These are phyloP conservation scores for Triticum timopheevii DNA, from an alignment of 176 grass and related monocot genomes.

Conservation along the genomic window DNA sequence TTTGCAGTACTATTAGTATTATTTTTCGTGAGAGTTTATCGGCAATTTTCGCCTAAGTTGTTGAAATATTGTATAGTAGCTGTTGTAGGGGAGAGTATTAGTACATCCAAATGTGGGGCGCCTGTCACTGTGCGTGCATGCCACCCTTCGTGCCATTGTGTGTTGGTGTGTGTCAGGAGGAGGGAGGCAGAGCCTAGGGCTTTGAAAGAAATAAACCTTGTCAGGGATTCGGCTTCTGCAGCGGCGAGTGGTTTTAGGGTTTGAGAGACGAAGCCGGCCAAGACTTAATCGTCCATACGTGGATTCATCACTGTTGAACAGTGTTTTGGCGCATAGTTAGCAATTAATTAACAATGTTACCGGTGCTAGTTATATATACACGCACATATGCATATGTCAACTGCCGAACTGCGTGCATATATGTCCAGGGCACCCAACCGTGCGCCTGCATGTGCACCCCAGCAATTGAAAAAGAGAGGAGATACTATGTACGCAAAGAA, in stretches of 20 bases:
- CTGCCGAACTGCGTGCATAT: conserved; percentile 19
- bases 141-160: neutral
- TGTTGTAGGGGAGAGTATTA: neutral
- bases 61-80: neutral
- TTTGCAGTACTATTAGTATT: neutral
- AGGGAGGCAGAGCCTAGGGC: neutral
- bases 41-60: neutral
- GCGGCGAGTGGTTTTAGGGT: conserved; percentile 33
- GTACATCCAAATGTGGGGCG: neutral
- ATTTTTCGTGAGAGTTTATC: neutral
- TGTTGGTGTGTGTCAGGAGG: conserved; percentile 20
- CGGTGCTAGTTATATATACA: neutral
- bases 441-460: conserved; percentile 35
- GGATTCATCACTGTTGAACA: conserved; percentile 27
- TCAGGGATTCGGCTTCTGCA: conserved; percentile 37
- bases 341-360: neutral
- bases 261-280: conserved; percentile 6
- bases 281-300: conserved; percentile 21
- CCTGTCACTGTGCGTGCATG: neutral
- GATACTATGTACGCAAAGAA: conserved; percentile 25
- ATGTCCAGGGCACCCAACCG: conserved; percentile 16
- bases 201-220: conserved; percentile 30
- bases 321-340: conserved; percentile 44
- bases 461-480: conserved; percentile 29
- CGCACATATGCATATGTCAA: conserved; percentile 45